Percentiles rank a stretch among this genome's conserved stretches.
Conservation (phyloP, 2,329 filamentous ascomycete genomes). For the Aurifilum marmelostoma region DNA sequence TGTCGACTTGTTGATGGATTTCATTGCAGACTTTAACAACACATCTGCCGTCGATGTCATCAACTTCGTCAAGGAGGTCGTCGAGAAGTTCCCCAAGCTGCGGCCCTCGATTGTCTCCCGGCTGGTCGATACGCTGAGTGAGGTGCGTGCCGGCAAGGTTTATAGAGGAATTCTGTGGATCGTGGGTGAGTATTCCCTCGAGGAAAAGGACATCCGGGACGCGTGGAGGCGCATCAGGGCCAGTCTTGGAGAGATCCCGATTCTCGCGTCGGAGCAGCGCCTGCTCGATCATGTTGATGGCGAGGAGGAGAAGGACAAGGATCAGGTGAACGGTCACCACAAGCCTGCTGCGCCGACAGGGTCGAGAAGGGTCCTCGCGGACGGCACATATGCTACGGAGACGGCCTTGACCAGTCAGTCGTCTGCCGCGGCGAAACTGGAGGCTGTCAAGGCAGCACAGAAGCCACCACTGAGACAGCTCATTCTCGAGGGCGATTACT, state of each 20-base stretch:
- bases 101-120: slow-evolving; percentile 85
- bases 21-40: slow-evolving; percentile 98
- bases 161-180: slow-evolving; percentile 98
- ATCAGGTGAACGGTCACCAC: slow-evolving; percentile 78
- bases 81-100: slow-evolving; percentile 94
- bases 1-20: slow-evolving; percentile 97
- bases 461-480: slow-evolving; percentile 94
- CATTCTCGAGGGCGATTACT: slow-evolving; percentile 97
- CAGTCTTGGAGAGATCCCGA: slow-evolving; percentile 94
- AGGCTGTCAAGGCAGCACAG: slow-evolving; percentile 94
- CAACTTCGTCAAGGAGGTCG: slow-evolving; percentile 97
- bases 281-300: slow-evolving; percentile 84
- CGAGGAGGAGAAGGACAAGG: slow-evolving; percentile 59
- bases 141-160: slow-evolving; percentile 95
- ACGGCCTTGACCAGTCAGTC: slow-evolving; percentile 93
- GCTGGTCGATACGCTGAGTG: slow-evolving; percentile 85
- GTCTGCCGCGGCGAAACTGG: slow-evolving; percentile 84
- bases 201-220: slow-evolving; percentile 91
- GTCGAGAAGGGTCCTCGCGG: slow-evolving; percentile 88
- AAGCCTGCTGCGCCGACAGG: slow-evolving; percentile 78
- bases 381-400: slow-evolving; percentile 97
- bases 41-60: slow-evolving; percentile 96
- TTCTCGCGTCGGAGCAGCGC: slow-evolving; percentile 91
- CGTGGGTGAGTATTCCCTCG: slow-evolving; percentile 93
- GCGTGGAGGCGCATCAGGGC: slow-evolving; percentile 96